phyloP scores from a whole-genome alignment of 768 basidiomycete species.

The Termitomyces sp. region DNA sequence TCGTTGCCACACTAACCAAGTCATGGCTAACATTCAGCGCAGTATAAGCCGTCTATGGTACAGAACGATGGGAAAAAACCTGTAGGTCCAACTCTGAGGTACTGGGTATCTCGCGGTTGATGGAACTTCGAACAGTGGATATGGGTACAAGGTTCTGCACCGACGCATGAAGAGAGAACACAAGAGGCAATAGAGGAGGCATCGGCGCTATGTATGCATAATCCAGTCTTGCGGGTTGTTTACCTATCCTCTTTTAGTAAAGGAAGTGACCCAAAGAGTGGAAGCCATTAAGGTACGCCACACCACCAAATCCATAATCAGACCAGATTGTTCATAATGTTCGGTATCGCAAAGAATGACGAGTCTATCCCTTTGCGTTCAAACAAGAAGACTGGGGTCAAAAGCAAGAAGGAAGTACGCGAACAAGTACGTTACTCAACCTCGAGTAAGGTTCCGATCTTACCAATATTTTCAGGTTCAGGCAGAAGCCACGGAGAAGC shows the following conservation, averaged over 20 bases:
- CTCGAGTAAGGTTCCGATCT: neutral
- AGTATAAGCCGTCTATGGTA: constrained; percentile 79
- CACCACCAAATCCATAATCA: neutral
- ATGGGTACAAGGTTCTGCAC: constrained; percentile 43
- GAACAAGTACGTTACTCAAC: constrained; percentile 47
- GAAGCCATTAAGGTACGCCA: constrained; percentile 55
- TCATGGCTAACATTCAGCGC: constrained; percentile 1
- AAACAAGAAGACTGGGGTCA: constrained; percentile 69
- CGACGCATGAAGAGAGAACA: constrained; percentile 20
- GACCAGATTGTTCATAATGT: neutral
- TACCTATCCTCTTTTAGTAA: constrained; percentile 36
- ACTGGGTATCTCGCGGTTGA: neutral
- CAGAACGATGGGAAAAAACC: constrained; percentile 76
- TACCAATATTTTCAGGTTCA: constrained; percentile 43
- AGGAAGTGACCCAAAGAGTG: constrained; percentile 52
- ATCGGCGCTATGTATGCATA: constrained; percentile 34
- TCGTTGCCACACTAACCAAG: neutral
- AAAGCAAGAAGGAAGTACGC: constrained; percentile 73
- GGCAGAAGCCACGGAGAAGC: constrained; percentile 50
- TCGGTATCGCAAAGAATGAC: constrained; percentile 46
- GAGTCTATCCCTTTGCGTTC: constrained; percentile 60
- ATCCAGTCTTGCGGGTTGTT: neutral
- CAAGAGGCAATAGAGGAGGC: constrained; percentile 46
- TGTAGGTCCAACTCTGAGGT: constrained; percentile 34
- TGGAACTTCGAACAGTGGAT: constrained; percentile 50